phyloP scores from a whole-genome alignment of 108 stramenopile genomes.

The Cyclostephanos tholiformis region DNA sequence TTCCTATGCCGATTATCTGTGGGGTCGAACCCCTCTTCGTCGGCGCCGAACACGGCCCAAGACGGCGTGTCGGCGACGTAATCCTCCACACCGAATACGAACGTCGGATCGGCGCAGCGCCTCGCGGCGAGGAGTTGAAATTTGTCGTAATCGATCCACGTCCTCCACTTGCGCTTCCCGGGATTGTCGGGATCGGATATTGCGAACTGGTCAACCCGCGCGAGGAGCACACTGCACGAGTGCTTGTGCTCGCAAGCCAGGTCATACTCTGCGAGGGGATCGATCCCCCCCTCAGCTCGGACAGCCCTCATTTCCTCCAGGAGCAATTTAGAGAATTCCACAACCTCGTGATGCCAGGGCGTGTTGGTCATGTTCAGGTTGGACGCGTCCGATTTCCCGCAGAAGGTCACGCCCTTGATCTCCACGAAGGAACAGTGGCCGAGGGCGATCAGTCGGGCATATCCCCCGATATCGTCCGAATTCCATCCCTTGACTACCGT shows the following conservation, averaged over 20 bases:
- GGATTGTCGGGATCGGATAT: constrained; percentile 56
- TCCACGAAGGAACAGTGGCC: constrained; percentile 92
- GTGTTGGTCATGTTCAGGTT: constrained; percentile 96
- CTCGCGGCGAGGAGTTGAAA: constrained; percentile 79
- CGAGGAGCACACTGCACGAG: constrained; percentile 92
- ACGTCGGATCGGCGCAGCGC: constrained; percentile 60
- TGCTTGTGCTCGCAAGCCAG: constrained; percentile 96
- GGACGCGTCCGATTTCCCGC: constrained; percentile 94
- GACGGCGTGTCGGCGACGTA: constrained; percentile 87
- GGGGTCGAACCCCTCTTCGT: constrained; percentile 95
- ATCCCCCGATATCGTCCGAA: constrained; percentile 88
- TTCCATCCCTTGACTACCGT: constrained; percentile 98
- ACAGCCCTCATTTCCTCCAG: constrained; percentile 64
- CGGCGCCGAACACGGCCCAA: constrained; percentile 92
- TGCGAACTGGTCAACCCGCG: constrained; percentile 87
- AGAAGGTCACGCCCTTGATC: constrained; percentile 97
- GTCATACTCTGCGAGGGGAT: constrained; percentile 75
- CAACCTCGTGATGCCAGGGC: constrained; percentile 96
- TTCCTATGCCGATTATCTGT: constrained; percentile 82
- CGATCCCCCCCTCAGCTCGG: constrained; percentile 60
- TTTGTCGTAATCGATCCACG: constrained; percentile 96
- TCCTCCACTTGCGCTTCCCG: constrained; percentile 84
- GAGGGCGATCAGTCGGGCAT: constrained; percentile 88
- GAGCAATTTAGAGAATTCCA: constrained; percentile 67
- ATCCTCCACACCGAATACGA: constrained; percentile 81